Evolutionary conservation across 2,329 filamentous ascomycete species (phyloP), one percentile per base, ranked within the genome.

Genomic region (Calycina herbarum): DNA sequence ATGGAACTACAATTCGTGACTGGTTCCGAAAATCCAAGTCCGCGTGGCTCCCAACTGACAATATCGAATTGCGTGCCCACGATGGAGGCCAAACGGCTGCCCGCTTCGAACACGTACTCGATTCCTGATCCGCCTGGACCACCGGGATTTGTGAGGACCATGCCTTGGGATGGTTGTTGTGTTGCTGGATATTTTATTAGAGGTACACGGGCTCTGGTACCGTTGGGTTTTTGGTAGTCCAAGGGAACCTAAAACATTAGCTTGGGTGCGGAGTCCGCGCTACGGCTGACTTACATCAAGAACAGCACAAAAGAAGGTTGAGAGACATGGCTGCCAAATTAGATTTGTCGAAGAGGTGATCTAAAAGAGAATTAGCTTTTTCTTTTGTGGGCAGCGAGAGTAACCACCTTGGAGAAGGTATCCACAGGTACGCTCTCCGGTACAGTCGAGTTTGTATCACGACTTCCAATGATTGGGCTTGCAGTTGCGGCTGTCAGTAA

Each of bases 181-280:
- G 29, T 59, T 11, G 57, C 29, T 35, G 57, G 57, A 17, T 35
- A 59, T 38, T 59, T 59, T 38, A 59, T 59, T 10, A 59, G n/a
- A 33, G 57, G 57, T 15, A 59, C 57, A 10, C 10, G n/a, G 13
- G 57, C 57, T 59, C 57, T 38, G 4, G 57, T 38, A 15, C 57
- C 57, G 33, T 59, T 59, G 5, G 35, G 57, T 11, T 38, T 38
- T 59, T 24, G 35, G 35, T 59, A 59, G 35, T 59, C 31, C 6
- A 59, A 13, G 13, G 57, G 57, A 10, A 40, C 57, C 57, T 59
- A 38, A 38, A 7, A 59, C 3, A 27, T 5, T 35, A 8, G 15
- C 31, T 40, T 5, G 17, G 4, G 15, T 17, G 5, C 4, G 15
- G 20, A n/a, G 42, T 5, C 29, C 5, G 38, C 56, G 3, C 35